phyloP scores from a whole-genome alignment of 2,329 filamentous ascomycete species.

The Botrytis medusae region DNA sequence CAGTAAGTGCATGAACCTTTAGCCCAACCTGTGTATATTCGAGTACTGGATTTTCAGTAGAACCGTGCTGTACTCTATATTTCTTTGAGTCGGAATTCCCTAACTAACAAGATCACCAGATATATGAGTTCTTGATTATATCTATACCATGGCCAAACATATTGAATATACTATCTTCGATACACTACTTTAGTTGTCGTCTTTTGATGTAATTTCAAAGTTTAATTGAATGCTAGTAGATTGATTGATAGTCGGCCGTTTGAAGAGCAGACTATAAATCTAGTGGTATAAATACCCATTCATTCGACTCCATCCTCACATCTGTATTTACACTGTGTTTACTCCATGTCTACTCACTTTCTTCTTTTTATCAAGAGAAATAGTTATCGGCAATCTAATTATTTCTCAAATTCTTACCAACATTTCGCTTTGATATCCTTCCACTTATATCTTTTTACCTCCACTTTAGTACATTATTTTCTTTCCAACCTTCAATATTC shows the following conservation, averaged over 20 bases:
- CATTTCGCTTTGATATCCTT: not conserved
- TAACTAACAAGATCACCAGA: rapidly evolving
- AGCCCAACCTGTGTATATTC: not conserved
- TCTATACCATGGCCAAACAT: not conserved
- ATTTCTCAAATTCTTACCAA: not conserved
- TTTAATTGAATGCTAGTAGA: not conserved
- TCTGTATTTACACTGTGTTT: not conserved
- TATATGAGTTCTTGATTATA: not conserved
- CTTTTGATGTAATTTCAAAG: not conserved
- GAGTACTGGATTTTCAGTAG: not conserved
- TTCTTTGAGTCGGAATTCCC: not conserved
- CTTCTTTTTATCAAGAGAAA: not conserved
- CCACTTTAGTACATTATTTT: too few species aligned
- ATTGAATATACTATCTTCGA: not conserved
- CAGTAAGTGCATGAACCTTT: not conserved
- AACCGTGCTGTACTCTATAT: not conserved
- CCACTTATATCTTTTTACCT: not conserved
- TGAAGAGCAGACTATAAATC: too few species aligned
- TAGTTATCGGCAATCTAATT: not conserved
- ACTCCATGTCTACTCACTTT: not conserved
- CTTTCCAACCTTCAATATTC: not conserved
- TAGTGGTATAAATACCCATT: not conserved
- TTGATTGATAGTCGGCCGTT: not conserved
- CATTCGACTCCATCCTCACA: not conserved
- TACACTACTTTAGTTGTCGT: rapidly evolving